Evolutionary conservation across 768 basidiomycete species (phyloP), one percentile per base, ranked within the genome.

Genomic region (Mycena floridula): DNA sequence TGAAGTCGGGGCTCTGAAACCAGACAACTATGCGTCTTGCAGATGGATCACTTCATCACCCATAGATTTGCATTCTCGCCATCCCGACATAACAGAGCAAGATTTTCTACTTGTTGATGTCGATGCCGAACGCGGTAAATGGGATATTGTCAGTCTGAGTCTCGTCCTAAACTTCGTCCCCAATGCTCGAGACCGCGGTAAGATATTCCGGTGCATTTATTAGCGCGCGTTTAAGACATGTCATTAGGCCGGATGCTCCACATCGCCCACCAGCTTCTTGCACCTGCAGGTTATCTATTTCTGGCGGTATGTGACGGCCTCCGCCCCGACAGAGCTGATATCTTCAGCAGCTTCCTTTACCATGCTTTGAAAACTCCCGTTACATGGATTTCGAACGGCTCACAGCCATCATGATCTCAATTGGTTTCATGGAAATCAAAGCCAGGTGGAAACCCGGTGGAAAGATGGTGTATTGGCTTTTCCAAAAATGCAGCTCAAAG

Each of bases 161-260:
- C 66, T 96, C 26, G 93, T 96, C 4, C 63, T 96, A 3, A 96
- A 96, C 57, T 96, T 94, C 56, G 87, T 92, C 1, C 82, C 88
- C 20, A 73, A 80, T 22, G 69, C 86, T 0, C 65, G 66, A 39
- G 82, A 89, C 43, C 69, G 93, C 79, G 92, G 92, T 89, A 47
- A 42, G 66, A 50, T 23, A 21, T 37, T 3, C 23, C 4, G 28
- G 40, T 22, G 25, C 30, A 15, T 25, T 41, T 7, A 21, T 20
- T 18, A 27, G 8, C 46, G 16, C 1, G 46, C 45, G 25, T 44
- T 25, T 35, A 48, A 32, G 50, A 30, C 28, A 9, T 40, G 28
- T 18, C 25, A 48, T 37, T 53, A 89, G 89, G 89, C 3, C 70
- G 71, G 4, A 91, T 91, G 87, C 68, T 92, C 25, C 58, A 62